phyloP scores from a whole-genome alignment of 2,329 filamentous ascomycete genomes.

The Cladorrhinum sp. region DNA sequence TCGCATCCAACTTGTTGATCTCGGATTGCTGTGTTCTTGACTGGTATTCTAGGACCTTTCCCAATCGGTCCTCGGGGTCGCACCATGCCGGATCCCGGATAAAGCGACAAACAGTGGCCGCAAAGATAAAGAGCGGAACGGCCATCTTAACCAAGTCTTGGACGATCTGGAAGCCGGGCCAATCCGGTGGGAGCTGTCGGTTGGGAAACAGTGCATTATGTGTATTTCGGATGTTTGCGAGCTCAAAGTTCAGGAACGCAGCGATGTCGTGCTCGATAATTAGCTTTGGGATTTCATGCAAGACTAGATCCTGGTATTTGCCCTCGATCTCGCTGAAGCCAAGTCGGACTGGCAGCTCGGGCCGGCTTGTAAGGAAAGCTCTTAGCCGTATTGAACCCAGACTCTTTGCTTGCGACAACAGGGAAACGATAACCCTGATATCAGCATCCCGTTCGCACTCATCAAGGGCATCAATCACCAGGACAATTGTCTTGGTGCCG shows the following conservation, averaged over 20 bases:
- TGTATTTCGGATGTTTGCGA: conserved; percentile 29
- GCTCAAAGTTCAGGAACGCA: conserved; percentile 32
- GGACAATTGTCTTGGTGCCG: not conserved
- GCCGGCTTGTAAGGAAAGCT: conserved; percentile 42
- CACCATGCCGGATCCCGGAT: conserved; percentile 27
- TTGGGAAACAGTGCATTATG: conserved; percentile 20
- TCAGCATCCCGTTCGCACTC: conserved; percentile 28
- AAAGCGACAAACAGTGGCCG: conserved; percentile 28
- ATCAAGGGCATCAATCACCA: conserved; percentile 23
- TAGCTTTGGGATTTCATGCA: conserved; percentile 34
- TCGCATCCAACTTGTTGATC: conserved; percentile 10
- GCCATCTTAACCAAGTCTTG: conserved; percentile 14
- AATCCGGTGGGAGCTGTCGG: conserved; percentile 16
- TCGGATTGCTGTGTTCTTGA: conserved; percentile 3
- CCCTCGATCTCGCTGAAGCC: conserved; percentile 33
- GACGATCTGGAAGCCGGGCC: conserved; percentile 5
- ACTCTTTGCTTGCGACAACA: conserved; percentile 24
- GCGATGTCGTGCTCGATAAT: conserved; percentile 37
- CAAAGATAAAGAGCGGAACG: conserved; percentile 30
- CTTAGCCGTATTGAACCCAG: conserved; percentile 25
- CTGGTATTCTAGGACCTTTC: conserved; percentile 26
- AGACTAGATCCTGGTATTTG: conserved; percentile 31
- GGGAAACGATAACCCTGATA: conserved; percentile 29
- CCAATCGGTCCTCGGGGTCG: conserved; percentile 25
- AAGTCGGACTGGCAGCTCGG: conserved; percentile 37